Base-by-base conservation (phyloP, 202 grass and related monocot species). In the Miscanthus sacchariflorus region DNA sequence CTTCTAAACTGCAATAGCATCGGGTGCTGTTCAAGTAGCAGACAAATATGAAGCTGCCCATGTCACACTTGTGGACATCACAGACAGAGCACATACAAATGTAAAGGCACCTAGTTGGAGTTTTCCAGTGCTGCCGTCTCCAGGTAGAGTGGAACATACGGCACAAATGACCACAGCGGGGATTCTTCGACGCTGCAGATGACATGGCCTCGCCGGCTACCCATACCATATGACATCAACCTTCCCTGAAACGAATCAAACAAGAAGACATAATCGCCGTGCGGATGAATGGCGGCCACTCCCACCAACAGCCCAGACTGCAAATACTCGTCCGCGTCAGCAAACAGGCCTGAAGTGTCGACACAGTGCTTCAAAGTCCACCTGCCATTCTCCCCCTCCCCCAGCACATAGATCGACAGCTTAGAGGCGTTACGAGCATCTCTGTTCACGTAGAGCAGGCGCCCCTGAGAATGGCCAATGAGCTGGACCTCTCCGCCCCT, bases 171-270 rank as follows among this genome's bases (percentile, higher is more conserved):
- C 58, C 63, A 45, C 24, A 19, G 4, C 6, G 38, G 25, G 5
- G 38, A 14, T 7, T 21, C 40, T 6, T 40, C 2, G 1, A 67
- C 40, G 12, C 14, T 56, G 52, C 17, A 7, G 23, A 68, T 21
- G 23, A 81, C 40, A 49, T 19, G 42, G 4, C 10, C 15, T 12
- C 6, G 68, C 24, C 3, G 7, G 78, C n/a, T 65, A 13, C 46
- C 39, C 63, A 68, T 48, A 81, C 68, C 30, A 35, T 81, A 68
- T 4, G 17, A 12, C 61, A 81, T 68, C 78, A 81, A 30, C 43
- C 24, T 68, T 30, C 17, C 42, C 23, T 28, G 40, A 3, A 27
- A 33, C 14, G 23, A 44, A 66, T 66, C 40, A 48, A 66, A 27
- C 24, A 81, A 68, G 61, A 81, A 81, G 63, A 81, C 2, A 0